These are phyloP conservation scores for Aspergillus latus DNA, from an alignment of 2,329 filamentous ascomycete species.

Conservation along the genomic window DNA sequence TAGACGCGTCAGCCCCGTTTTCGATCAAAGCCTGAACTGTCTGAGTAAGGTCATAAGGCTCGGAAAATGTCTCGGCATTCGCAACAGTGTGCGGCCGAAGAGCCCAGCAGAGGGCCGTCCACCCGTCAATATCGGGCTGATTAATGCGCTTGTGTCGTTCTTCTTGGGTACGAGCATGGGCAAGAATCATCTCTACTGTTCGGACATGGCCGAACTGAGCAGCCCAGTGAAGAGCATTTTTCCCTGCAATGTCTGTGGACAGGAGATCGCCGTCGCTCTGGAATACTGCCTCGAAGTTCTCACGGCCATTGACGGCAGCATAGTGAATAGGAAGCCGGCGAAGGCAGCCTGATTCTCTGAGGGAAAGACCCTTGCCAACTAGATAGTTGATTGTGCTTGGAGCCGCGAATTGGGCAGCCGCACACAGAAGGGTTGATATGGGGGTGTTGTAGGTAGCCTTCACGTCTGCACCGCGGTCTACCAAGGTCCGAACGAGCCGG, in stretches of 20 bases:
- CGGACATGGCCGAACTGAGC: neutral
- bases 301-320: neutral
- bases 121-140: neutral
- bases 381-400: neutral
- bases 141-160: neutral
- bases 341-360: neutral
- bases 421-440: neutral
- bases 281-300: neutral
- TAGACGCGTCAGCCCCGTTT: neutral
- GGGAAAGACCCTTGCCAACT: neutral
- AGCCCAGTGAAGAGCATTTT: constrained; percentile 1
- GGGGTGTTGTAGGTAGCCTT: neutral
- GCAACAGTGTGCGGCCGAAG: neutral
- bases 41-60: neutral
- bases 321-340: neutral
- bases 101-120: constrained; percentile 2
- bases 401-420: neutral
- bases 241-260: neutral
- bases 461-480: neutral
- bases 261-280: neutral
- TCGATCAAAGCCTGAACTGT: neutral
- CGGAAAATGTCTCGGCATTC: neutral
- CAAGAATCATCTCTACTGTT: neutral
- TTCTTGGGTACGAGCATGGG: neutral
- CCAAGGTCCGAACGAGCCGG: neutral